Conservation (phyloP, 495 filamentous ascomycete genomes). For the Hypomontagnella submonticulosa region DNA sequence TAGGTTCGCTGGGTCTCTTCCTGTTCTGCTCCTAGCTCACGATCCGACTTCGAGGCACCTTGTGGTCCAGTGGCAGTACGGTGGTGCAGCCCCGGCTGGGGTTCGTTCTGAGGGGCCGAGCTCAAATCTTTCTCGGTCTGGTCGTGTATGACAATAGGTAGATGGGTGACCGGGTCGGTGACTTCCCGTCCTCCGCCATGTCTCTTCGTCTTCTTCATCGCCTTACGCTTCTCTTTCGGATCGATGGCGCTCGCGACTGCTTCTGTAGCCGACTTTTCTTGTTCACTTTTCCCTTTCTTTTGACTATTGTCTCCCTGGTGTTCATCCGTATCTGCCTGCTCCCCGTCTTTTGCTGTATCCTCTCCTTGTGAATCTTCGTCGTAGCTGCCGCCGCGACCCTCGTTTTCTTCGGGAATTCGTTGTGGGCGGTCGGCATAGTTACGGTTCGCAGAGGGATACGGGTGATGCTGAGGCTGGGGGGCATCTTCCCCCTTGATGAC, state of each 20-base stretch:
- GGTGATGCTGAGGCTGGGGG: slow-evolving; percentile 45
- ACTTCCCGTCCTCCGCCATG: slow-evolving; percentile 68
- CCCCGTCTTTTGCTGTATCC: slow-evolving; percentile 17
- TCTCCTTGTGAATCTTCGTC: slow-evolving; percentile 20
- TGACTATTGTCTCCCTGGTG: slow-evolving; percentile 25
- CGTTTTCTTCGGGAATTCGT: slow-evolving; percentile 69
- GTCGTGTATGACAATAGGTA: slow-evolving; percentile 72
- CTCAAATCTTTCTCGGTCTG: slow-evolving; percentile 69
- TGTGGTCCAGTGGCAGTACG: slow-evolving; percentile 60
- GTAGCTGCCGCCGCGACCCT: slow-evolving; percentile 57
- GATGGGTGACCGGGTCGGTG: slow-evolving; percentile 78
- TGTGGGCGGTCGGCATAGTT: slow-evolving; percentile 37
- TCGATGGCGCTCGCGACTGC: slow-evolving; percentile 57
- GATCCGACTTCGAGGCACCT: slow-evolving; percentile 57
- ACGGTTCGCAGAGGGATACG: slow-evolving; percentile 56
- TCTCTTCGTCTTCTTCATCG: slow-evolving; percentile 66
- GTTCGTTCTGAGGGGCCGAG: slow-evolving; percentile 64
- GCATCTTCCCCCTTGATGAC: slow-evolving; percentile 55
- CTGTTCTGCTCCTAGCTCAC: slow-evolving; percentile 58
- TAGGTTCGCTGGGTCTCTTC: slow-evolving; percentile 60
- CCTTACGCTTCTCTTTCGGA: slow-evolving; percentile 68
- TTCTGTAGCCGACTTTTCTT: slow-evolving; percentile 64
- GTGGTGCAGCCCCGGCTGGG: slow-evolving; percentile 54
- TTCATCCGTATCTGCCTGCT: slow-evolving; percentile 24
- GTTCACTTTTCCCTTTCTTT: slow-evolving; percentile 34